Evolutionary conservation across 192 early-diverging fungal species (phyloP).

Genomic region (Rhizophagus prolifer): DNA sequence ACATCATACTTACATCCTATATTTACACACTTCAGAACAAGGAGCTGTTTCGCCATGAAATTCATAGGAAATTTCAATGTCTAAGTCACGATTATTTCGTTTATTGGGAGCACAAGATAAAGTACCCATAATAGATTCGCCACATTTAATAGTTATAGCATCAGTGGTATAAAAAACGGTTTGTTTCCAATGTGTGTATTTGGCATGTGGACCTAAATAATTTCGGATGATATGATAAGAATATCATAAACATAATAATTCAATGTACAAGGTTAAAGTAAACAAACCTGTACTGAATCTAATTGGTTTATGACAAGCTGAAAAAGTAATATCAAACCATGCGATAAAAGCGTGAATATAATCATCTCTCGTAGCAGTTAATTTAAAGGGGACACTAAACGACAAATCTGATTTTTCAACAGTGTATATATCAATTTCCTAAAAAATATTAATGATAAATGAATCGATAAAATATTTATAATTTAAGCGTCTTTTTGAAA

Average conservation of each 20-base stretch:
- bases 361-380: conserved; percentile 61
- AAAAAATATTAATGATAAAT: background rate
- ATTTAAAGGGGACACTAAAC: conserved; percentile 69
- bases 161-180: conserved; percentile 79
- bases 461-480: background rate
- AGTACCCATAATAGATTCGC: conserved; percentile 68
- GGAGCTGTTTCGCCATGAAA: conserved; percentile 38
- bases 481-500: background rate
- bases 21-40: conserved; percentile 44
- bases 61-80: conserved; percentile 71
- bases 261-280: background rate
- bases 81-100: conserved; percentile 90
- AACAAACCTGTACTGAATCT: conserved; percentile 39
- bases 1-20: conserved; percentile 40
- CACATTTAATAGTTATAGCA: conserved; percentile 73
- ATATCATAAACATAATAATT: background rate
- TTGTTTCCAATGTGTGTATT: conserved; percentile 98
- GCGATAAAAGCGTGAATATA: conserved; percentile 78
- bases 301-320: conserved; percentile 57
- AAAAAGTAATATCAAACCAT: conserved; percentile 94
- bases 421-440: conserved; percentile 69
- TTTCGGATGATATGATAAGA: conserved; percentile 31
- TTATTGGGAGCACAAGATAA: conserved; percentile 64
- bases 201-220: conserved; percentile 66
- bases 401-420: conserved; percentile 67